Evolutionary conservation across 495 filamentous ascomycete genomes (phyloP).

Genomic region (Massariosphaeria phaeospora): DNA sequence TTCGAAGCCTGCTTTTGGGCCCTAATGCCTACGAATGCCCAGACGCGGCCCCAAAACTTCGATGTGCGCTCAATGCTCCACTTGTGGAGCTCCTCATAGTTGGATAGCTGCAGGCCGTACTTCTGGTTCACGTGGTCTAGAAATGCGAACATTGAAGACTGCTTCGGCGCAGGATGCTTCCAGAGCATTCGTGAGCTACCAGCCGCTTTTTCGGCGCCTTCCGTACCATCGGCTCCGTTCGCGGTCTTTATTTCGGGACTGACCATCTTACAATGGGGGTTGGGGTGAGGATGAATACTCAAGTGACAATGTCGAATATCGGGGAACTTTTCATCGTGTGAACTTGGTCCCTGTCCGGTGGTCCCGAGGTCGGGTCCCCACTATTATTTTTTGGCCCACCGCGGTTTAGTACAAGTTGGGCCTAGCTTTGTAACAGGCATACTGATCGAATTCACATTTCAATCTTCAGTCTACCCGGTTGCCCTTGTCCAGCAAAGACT

Average conservation of each 20-base stretch:
- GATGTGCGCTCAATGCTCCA: slow-evolving; percentile 79
- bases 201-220: slow-evolving; percentile 4
- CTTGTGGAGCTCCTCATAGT: slow-evolving; percentile 66
- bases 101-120: slow-evolving; percentile 55
- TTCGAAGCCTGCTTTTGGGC: slow-evolving; percentile 40
- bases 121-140: slow-evolving; percentile 63
- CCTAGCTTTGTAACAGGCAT: too few relatives aligned
- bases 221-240: slow-evolving; percentile 22
- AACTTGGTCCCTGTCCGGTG: too few relatives aligned
- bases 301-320: slow-evolving; percentile 8
- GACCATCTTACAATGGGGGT: not conserved
- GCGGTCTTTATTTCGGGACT: not conserved
- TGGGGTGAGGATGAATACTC: not conserved
- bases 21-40: slow-evolving; percentile 71
- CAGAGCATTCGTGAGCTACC: too few relatives aligned
- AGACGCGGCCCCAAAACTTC: slow-evolving; percentile 80
- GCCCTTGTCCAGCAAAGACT: too few relatives aligned
- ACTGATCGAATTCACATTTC: too few relatives aligned
- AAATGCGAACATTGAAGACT: slow-evolving; percentile 38
- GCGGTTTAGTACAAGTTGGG: too few relatives aligned
- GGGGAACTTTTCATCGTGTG: slow-evolving; percentile 8
- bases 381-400: not conserved
- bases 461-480: too few relatives aligned
- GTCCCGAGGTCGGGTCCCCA: not conserved
- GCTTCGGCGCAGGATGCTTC: slow-evolving; percentile 47